A percentile compares a stretch with the other conserved stretches of the same genome.
Evolutionary conservation across 2,329 filamentous ascomycete genomes (phyloP).

Genomic region (Moelleriella libera): DNA sequence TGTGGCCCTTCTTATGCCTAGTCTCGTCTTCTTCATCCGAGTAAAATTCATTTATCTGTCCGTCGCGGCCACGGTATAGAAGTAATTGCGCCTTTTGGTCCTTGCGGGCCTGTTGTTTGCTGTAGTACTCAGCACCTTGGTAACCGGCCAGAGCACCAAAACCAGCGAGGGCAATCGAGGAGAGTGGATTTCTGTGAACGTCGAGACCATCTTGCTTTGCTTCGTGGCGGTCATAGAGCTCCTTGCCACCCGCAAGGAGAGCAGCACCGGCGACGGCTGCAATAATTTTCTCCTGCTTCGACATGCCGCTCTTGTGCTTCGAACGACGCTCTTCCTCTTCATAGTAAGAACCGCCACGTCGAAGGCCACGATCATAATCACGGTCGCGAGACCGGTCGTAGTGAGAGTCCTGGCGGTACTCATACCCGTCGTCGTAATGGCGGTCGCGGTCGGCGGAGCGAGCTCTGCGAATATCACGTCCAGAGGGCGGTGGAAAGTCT

Average conservation of each 20-base stretch:
- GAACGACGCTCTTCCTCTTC: conserved; percentile 42
- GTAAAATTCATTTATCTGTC: conserved; percentile 38
- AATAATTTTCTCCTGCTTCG: conserved; percentile 51
- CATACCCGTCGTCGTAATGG: conserved; percentile 40
- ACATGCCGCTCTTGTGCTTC: conserved; percentile 32
- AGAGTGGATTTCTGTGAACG: conserved; percentile 42
- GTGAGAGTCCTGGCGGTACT: conserved; percentile 31
- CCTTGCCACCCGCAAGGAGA: conserved; percentile 50
- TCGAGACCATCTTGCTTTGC: conserved; percentile 34
- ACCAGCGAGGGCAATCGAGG: conserved; percentile 46
- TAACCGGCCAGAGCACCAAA: conserved; percentile 51
- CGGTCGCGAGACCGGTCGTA: conserved; percentile 15
- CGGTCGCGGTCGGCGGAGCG: conserved; percentile 45
- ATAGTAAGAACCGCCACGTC: conserved; percentile 33
- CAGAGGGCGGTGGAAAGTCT: conserved; percentile 63
- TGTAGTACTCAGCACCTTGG: conserved; percentile 48
- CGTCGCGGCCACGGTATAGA: conserved; percentile 39
- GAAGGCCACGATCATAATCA: conserved; percentile 22
- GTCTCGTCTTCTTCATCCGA: conserved; percentile 35
- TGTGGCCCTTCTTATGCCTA: conserved; percentile 45
- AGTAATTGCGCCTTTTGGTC: conserved; percentile 39
- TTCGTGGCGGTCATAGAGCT: conserved; percentile 49
- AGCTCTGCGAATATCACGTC: conserved; percentile 41
- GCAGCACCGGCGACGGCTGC: conserved; percentile 52
- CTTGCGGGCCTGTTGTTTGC: conserved; percentile 43